Evolutionary conservation across 441 rosid species (phyloP), one percentile per base, ranked within the genome.

Genomic region (Euphorbia corollata): DNA sequence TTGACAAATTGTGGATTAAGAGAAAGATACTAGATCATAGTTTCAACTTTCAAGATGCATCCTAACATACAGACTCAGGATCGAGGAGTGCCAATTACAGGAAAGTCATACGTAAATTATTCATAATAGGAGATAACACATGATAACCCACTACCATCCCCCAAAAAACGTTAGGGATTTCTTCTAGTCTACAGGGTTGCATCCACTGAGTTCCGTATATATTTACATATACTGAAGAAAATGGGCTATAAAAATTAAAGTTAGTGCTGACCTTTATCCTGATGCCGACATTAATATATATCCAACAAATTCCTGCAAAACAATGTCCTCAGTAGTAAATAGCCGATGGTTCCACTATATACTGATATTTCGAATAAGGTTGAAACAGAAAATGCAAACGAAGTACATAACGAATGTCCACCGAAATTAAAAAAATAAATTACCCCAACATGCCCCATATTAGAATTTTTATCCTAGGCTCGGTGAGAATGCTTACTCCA

Each of bases 231-330:
- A 36, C 38, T 57, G 60, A 57, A 57, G n/a, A 57, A 57, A 57
- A 57, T 57, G 36, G 60, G 60, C 60, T 57, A 24, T 3, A 23
- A 57, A 10, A 57, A 57, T 23, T 55, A 12, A 57, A 27, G 60
- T 23, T 57, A 27, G 60, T 57, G 60, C 60, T 24, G 60, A 57
- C 60, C 60, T 57, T 57, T 57, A 19, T 54, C 58, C 23, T 22
- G 58, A 54, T 54, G 58, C 58, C 10, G n/a, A 12, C 18, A 56
- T 2, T 57, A 27, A 13, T 23, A 22, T 12, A n/a, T n/a, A 24
- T 22, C 32, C 22, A n/a, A 20, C 38, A 24, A 57, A 57, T 27
- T 57, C 60, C 60, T 57, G 60, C 60, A 57, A 23, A 24, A 18
- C 60, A 57, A 23, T 24, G 18, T 18, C 60, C 36, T 57, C 27